Conservation (phyloP, 2,329 filamentous ascomycete species). For the Ascochyta koolunga region DNA sequence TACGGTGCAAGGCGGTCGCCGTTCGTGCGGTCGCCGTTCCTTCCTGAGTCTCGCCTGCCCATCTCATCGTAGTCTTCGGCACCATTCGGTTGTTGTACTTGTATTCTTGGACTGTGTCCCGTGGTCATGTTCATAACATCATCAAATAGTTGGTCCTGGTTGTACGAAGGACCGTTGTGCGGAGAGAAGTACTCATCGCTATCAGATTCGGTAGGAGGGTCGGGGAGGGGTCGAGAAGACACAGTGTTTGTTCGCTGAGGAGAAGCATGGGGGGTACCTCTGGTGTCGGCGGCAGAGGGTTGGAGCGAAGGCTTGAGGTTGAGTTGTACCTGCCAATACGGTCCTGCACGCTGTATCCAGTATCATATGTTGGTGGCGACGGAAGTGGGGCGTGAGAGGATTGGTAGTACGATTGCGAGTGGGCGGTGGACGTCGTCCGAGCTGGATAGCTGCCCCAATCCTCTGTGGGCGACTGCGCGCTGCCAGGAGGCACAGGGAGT, state of each 20-base stretch:
- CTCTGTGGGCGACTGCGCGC: constrained; percentile 38
- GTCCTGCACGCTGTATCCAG: constrained; percentile 36
- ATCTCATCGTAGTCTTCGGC: constrained; percentile 34
- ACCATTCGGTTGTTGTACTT: constrained; percentile 45
- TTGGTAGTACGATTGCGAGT: constrained; percentile 39
- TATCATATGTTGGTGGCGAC: constrained; percentile 41
- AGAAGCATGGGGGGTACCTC: constrained; percentile 57
- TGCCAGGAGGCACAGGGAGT: constrained; percentile 43
- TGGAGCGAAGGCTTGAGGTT: constrained; percentile 39
- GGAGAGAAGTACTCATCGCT: constrained; percentile 49
- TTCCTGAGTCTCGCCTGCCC: constrained; percentile 29
- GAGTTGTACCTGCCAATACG: constrained; percentile 40
- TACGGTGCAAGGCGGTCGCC: constrained; percentile 52
- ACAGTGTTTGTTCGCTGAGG: constrained; percentile 60
- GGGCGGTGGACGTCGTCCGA: constrained; percentile 36
- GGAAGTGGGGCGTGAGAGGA: constrained; percentile 44
- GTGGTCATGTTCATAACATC: constrained; percentile 60
- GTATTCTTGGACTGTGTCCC: constrained; percentile 32
- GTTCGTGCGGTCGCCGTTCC: constrained; percentile 53
- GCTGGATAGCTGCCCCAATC: constrained; percentile 45
- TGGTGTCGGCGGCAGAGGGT: constrained; percentile 55
- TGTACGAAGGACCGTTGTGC: constrained; percentile 38
- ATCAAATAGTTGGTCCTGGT: constrained; percentile 63
- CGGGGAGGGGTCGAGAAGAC: constrained; percentile 63
- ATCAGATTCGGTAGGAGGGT: constrained; percentile 63